These are phyloP conservation scores for Podospora pseudopauciseta DNA, from an alignment of 495 filamentous ascomycete genomes.

Conservation along the genomic window DNA sequence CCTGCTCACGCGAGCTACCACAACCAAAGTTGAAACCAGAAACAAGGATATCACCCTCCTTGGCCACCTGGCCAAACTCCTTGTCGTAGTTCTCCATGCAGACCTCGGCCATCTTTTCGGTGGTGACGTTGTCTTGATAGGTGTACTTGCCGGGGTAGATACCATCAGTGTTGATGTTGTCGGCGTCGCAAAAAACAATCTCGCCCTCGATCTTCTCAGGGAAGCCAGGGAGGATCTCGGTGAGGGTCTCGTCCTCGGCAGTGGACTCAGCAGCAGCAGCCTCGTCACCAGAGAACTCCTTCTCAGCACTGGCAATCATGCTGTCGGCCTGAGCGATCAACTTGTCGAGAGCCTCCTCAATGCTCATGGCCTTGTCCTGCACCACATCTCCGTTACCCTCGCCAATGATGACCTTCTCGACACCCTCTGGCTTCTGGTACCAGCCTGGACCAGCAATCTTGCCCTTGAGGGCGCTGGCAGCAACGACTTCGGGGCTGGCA, in stretches of 20 bases:
- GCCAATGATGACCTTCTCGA: conserved; percentile 62
- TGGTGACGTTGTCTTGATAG: conserved; percentile 79
- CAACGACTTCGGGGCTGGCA: conserved; percentile 85
- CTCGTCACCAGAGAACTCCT: conserved; percentile 24
- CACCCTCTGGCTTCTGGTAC: conserved; percentile 68
- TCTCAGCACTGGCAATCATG: conserved; percentile 50
- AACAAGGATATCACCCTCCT: conserved; percentile 73
- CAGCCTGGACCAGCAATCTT: conserved; percentile 75
- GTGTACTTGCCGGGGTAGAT: conserved; percentile 85
- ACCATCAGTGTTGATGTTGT: conserved; percentile 73
- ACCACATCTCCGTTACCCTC: conserved; percentile 64
- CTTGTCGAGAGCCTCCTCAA: conserved; percentile 66
- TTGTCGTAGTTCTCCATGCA: conserved; percentile 93
- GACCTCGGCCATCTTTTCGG: conserved; percentile 76
- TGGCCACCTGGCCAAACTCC: conserved; percentile 57
- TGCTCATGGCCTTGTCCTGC: conserved; percentile 57
- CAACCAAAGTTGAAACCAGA: conserved; percentile 90
- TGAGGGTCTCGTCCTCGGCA: conserved; percentile 39
- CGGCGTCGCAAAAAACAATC: conserved; percentile 66
- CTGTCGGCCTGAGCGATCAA: conserved; percentile 62
- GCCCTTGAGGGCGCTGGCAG: conserved; percentile 77
- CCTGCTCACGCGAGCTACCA: conserved; percentile 79
- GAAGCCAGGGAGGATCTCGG: conserved; percentile 67
- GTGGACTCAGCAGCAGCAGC: conserved; percentile 12
- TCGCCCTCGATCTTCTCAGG: conserved; percentile 62